Evolutionary conservation across 2,329 filamentous ascomycete genomes (phyloP).

Genomic region (Ustulina deusta): DNA sequence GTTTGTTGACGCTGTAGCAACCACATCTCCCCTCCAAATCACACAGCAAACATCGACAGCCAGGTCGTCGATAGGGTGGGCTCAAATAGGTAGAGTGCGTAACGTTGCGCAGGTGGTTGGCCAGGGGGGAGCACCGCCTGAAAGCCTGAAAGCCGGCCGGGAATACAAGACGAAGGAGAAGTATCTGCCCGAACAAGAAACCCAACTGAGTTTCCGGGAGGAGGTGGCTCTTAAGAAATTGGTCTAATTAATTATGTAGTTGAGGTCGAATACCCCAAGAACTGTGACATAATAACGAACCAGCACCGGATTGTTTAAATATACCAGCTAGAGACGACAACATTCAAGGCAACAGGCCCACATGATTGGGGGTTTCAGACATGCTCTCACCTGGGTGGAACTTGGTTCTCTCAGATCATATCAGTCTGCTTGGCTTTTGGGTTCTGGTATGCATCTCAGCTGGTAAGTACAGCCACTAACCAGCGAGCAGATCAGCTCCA

Average conservation of each 20-base stretch:
- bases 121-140: background rate
- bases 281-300: background rate
- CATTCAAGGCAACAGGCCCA: background rate
- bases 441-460: background rate
- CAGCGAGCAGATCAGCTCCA: background rate
- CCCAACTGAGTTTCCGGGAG: background rate
- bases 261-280: background rate
- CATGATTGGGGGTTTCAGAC: background rate
- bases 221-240: background rate
- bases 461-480: background rate
- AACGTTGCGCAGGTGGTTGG: background rate
- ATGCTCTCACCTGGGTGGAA: constrained; percentile 1
- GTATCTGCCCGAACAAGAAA: background rate
- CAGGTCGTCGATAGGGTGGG: constrained; percentile 21
- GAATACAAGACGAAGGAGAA: background rate
- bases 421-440: background rate
- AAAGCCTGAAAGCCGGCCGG: background rate
- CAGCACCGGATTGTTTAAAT: background rate
- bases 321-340: background rate
- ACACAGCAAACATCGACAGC: constrained; percentile 21
- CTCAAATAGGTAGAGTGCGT: constrained; percentile 2
- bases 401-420: background rate
- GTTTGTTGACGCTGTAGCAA: constrained; percentile 19
- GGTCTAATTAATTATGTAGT: background rate
- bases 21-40: constrained; percentile 11